Percentiles rank a stretch among this genome's conserved stretches.
These are phyloP conservation scores for Mortierella sp. DNA, from an alignment of 371 early-diverging fungal species.

Conservation along the genomic window DNA sequence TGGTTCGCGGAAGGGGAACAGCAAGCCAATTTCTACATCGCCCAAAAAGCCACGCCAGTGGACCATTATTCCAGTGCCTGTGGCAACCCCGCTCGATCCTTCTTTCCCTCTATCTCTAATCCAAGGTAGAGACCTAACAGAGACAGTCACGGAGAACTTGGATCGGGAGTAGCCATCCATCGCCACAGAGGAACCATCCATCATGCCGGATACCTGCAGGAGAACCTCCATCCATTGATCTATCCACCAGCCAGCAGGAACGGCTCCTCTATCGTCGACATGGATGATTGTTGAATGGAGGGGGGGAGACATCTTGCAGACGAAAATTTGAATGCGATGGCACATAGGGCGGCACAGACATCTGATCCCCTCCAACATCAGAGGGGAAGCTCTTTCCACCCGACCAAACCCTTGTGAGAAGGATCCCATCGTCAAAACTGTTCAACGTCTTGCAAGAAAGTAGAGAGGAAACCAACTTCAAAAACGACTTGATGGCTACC, in stretches of 20 bases:
- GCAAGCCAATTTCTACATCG: no score
- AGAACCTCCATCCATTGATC: conserved; percentile 16
- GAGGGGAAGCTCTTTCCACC: background rate
- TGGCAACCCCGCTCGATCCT: conserved; percentile 11
- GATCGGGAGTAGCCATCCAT: background rate
- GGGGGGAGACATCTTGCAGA: no score
- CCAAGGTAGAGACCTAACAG: conserved; percentile 33
- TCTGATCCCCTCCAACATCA: conserved; percentile 7
- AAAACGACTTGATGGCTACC: no score
- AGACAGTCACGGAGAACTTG: conserved; percentile 27
- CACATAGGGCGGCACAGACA: conserved; percentile 19
- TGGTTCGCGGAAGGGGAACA: no score
- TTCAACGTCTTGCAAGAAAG: no score
- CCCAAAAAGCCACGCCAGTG: conserved; percentile 7
- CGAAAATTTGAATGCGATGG: no score
- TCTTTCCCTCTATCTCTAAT: conserved; percentile 39
- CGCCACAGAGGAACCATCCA: conserved; percentile 13
- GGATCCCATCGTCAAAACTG: no score
- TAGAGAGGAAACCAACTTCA: no score
- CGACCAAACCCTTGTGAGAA: no score
- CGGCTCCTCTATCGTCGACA: no score
- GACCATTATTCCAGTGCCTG: no score
- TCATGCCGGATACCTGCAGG: conserved; percentile 9
- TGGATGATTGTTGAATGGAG: no score
- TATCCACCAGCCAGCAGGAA: background rate